phyloP scores from a whole-genome alignment of 2,329 filamentous ascomycete species.

The Microdochium trichocladiopsis region DNA sequence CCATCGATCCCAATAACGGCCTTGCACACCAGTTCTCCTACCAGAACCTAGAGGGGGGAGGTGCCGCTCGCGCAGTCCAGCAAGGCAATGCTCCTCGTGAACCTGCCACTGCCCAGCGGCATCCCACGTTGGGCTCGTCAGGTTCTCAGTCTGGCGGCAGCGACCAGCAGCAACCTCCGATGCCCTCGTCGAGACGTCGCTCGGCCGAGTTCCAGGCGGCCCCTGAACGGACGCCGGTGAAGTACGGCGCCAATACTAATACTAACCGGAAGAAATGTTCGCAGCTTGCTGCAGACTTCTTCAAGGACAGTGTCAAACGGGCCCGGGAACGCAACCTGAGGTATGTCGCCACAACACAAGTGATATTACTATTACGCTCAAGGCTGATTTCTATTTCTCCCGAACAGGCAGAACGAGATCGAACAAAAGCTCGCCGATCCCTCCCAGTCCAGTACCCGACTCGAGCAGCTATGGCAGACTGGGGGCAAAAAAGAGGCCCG shows the following conservation, averaged over 20 bases:
- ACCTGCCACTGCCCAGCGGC: slow-evolving; percentile 65
- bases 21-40: slow-evolving; percentile 95
- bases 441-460: slow-evolving; percentile 65
- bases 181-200: slow-evolving; percentile 51
- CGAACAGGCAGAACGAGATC: slow-evolving; percentile 81
- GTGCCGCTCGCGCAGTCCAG: slow-evolving; percentile 48
- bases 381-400: background rate
- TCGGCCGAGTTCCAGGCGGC: slow-evolving; percentile 68
- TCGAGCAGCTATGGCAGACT: slow-evolving; percentile 77
- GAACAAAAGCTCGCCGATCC: slow-evolving; percentile 79
- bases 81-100: slow-evolving; percentile 63
- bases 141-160: slow-evolving; percentile 56
- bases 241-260: slow-evolving; percentile 57
- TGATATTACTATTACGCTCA: background rate
- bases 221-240: slow-evolving; percentile 82
- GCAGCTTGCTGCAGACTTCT: slow-evolving; percentile 78
- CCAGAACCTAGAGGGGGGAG: slow-evolving; percentile 77
- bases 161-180: slow-evolving; percentile 56
- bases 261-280: slow-evolving; percentile 67
- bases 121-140: slow-evolving; percentile 76
- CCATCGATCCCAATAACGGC: slow-evolving; percentile 76
- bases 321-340: slow-evolving; percentile 92
- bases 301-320: slow-evolving; percentile 96
- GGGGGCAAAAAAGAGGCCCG: slow-evolving; percentile 84
- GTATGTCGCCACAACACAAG: slow-evolving; percentile 39